These are phyloP conservation scores for Chlorella sp. DNA, from an alignment of 139 green algal species.

Conservation along the genomic window DNA sequence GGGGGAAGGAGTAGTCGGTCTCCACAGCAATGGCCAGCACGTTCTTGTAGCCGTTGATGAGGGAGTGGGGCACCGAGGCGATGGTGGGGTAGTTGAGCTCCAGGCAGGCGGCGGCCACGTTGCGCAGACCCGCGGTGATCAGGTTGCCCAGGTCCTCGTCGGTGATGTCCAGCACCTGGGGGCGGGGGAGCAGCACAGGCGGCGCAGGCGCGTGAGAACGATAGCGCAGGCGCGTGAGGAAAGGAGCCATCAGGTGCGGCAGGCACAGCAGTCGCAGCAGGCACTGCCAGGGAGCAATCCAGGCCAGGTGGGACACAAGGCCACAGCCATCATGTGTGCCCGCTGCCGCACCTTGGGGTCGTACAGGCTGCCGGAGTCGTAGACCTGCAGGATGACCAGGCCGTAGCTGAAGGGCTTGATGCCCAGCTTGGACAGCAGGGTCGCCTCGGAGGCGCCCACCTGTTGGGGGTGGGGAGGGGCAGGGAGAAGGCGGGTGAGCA, in stretches of 20 bases:
- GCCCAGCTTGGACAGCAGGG: slow-evolving; percentile 97
- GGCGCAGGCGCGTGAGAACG: no score
- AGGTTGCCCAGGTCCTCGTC: slow-evolving; percentile 87
- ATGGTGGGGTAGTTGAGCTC: slow-evolving; percentile 90
- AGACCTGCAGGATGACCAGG: slow-evolving; percentile 82
- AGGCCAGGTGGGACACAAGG: background rate
- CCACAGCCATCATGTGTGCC: background rate
- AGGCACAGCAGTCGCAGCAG: background rate
- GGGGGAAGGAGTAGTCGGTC: slow-evolving; percentile 96
- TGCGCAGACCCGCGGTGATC: slow-evolving; percentile 78
- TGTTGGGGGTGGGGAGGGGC: slow-evolving; percentile 12
- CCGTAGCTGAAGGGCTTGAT: slow-evolving; percentile 99
- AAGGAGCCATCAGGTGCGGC: no score
- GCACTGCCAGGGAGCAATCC: no score
- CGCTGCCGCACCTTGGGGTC: slow-evolving; percentile 55
- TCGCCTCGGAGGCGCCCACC: slow-evolving; percentile 96
- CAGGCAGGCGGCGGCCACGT: slow-evolving; percentile 91
- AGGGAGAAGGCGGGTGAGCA: background rate
- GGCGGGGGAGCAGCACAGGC: no score
- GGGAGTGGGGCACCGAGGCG: slow-evolving; percentile 86
- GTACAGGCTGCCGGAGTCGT: slow-evolving; percentile 90
- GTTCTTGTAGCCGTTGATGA: slow-evolving; percentile 99
- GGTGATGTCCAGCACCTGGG: slow-evolving; percentile 93
- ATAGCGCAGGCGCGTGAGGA: no score
- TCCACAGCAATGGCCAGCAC: slow-evolving; percentile 91